phyloP scores from a whole-genome alignment of 2,329 filamentous ascomycete genomes.

The Pseudogymnoascus sp. region DNA sequence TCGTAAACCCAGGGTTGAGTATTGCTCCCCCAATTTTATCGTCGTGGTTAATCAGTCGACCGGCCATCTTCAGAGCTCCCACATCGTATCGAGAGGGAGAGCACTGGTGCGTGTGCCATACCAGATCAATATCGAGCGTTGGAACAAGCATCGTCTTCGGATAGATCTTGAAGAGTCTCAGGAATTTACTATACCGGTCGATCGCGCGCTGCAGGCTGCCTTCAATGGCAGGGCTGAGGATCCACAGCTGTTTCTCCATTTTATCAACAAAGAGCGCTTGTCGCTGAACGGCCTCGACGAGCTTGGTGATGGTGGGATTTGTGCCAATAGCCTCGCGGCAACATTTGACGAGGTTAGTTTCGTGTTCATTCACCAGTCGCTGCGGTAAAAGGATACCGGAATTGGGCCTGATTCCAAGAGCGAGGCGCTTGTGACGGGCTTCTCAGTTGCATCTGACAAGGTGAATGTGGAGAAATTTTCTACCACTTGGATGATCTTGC shows the following conservation, averaged over 20 bases:
- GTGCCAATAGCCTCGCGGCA: background rate
- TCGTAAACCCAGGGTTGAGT: too few relatives aligned
- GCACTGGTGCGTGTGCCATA: too few relatives aligned
- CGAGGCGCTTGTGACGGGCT: conserved; percentile 25
- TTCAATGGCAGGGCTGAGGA: conserved; percentile 20
- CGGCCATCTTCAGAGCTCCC: too few relatives aligned
- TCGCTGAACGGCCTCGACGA: conserved; percentile 29
- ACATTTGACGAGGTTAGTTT: background rate
- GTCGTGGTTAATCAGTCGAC: too few relatives aligned
- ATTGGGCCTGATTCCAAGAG: conserved; percentile 29
- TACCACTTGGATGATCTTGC: conserved; percentile 27
- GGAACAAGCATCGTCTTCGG: conserved; percentile 17
- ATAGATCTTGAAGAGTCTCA: conserved; percentile 28
- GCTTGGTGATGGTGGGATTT: conserved; percentile 9
- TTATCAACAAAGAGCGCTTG: conserved; percentile 34
- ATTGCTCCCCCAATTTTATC: too few relatives aligned
- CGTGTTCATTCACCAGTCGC: conserved; percentile 31
- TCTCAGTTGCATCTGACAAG: conserved; percentile 29
- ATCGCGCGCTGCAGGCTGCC: conserved; percentile 30
- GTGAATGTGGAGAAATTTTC: conserved; percentile 29
- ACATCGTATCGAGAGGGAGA: too few relatives aligned
- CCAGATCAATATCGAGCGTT: too few relatives aligned
- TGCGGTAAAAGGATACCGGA: conserved; percentile 39
- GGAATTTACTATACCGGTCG: conserved; percentile 32
- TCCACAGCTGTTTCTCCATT: too few relatives aligned